Evolutionary conservation across 129 eudicot genomes (phyloP), one percentile per base, ranked within the genome.

Genomic region (Deinandra increscens): DNA sequence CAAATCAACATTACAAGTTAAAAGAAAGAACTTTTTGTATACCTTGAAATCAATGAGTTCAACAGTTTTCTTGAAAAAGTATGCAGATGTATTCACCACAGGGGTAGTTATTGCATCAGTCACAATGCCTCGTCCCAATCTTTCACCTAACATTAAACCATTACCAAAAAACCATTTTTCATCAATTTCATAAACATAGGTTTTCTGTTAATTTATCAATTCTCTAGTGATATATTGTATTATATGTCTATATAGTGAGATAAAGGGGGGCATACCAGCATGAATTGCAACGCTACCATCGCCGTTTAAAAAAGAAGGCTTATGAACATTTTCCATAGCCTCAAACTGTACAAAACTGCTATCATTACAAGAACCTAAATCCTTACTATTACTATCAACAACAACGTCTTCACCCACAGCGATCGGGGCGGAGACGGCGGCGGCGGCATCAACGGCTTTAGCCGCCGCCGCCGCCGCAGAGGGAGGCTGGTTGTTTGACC

Each of bases 51-150:
- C 97, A 76, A 91, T 80, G 61, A 91, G 96, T 19, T 91, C 97
- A 22, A 84, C 69, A 48, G 93, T 88, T 65, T 82, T 91, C 64
- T 91, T 88, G 72, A 91, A 91, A 81, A 91, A 91, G 64, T 91
- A 88, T 39, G 97, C 97, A 80, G 97, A 81, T 44, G 97, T 91
- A 46, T 88, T 88, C 51, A 88, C 86, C 29, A 91, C 90, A 9
- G 97, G 97, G 12, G 97, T 91, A 78, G 97, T 88, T 72, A 91
- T 85, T 18, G 97, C 97, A 88, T 91, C 96, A 58, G 85, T 81
- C 69, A 75, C 91, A 79, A 85, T 81, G 23, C 86, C 81, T 36
- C 97, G 87, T 51, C 97, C 97, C 77, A 85, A 68, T 78, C 96
- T 91, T 80, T 91, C 97, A 81, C 97, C 96, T 91, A 83, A 7